Conservation (phyloP, 83 land plant species). For the Diphasiastrum complanatum region DNA sequence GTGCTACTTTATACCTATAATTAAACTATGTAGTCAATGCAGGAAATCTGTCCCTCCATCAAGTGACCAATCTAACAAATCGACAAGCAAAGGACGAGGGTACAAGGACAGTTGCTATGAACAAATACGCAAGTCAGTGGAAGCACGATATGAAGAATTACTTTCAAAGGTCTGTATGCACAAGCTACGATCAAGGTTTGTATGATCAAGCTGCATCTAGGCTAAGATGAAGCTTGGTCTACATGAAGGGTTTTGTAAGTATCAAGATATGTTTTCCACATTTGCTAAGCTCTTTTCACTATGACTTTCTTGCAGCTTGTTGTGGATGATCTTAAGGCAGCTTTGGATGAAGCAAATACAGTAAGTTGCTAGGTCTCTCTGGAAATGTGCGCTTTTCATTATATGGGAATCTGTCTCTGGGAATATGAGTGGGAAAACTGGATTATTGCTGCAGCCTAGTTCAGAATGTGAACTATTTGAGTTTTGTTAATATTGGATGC, state of each 20-base stretch:
- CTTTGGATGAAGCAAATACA: conserved; percentile 80
- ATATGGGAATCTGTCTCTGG: no score
- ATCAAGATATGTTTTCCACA: neutral
- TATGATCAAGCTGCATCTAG: no score
- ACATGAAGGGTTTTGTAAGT: neutral
- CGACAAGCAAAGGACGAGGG: conserved; percentile 58
- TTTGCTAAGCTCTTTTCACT: neutral
- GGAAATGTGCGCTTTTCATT: no score
- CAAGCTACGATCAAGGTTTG: no score
- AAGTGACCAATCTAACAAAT: conserved; percentile 46
- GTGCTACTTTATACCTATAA: neutral
- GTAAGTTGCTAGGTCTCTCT: no score
- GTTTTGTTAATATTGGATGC: no score
- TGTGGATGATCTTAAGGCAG: conserved; percentile 69
- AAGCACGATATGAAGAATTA: conserved; percentile 58
- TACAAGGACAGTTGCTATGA: conserved; percentile 96
- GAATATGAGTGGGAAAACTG: no score
- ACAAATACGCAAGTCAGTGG: conserved; percentile 77
- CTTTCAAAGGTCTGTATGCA: conserved; percentile 80
- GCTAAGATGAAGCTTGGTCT: no score
- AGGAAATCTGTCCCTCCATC: conserved; percentile 33
- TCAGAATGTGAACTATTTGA: no score
- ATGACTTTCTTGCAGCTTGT: conserved; percentile 53
- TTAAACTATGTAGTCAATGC: neutral
- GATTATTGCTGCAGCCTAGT: no score